phyloP scores from a whole-genome alignment of 495 filamentous ascomycete genomes.

The Tricharina praecox region DNA sequence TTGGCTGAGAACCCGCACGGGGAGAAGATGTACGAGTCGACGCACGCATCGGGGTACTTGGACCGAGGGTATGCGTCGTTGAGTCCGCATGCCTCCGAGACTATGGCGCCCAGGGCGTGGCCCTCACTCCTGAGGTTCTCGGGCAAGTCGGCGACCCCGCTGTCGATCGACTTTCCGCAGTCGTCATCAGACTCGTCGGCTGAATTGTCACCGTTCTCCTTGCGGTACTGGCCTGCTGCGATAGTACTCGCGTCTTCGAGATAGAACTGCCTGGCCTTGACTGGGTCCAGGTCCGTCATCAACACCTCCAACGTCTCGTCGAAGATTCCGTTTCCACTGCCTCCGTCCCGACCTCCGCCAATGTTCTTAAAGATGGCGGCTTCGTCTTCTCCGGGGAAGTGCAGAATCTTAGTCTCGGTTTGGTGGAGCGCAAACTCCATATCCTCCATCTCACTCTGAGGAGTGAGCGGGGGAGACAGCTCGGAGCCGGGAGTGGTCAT shows the following conservation, averaged over 20 bases:
- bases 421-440: constrained; percentile 26
- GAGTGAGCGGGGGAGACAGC: constrained; percentile 73
- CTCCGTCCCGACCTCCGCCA: constrained; percentile 29
- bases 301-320: constrained; percentile 96
- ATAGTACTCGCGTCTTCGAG: constrained; percentile 79
- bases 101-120: constrained; percentile 80
- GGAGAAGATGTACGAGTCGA: constrained; percentile 92
- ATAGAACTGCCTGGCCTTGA: constrained; percentile 93
- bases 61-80: constrained; percentile 74
- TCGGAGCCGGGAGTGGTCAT: constrained; percentile 68
- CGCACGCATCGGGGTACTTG: constrained; percentile 78
- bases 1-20: constrained; percentile 98
- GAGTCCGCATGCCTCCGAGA: constrained; percentile 80
- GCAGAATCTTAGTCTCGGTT: constrained; percentile 55
- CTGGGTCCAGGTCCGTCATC: constrained; percentile 91
- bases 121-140: constrained; percentile 79
- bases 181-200: constrained; percentile 29
- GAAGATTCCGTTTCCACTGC: constrained; percentile 26
- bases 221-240: constrained; percentile 60
- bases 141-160: constrained; percentile 33
- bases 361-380: constrained; percentile 30
- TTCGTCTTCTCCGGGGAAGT: constrained; percentile 31
- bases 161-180: constrained; percentile 23
- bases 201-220: constrained; percentile 44
- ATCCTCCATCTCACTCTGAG: constrained; percentile 33